These are phyloP conservation scores for Nakazawaea populi DNA, from an alignment of 805 yeast species.

Conservation along the genomic window DNA sequence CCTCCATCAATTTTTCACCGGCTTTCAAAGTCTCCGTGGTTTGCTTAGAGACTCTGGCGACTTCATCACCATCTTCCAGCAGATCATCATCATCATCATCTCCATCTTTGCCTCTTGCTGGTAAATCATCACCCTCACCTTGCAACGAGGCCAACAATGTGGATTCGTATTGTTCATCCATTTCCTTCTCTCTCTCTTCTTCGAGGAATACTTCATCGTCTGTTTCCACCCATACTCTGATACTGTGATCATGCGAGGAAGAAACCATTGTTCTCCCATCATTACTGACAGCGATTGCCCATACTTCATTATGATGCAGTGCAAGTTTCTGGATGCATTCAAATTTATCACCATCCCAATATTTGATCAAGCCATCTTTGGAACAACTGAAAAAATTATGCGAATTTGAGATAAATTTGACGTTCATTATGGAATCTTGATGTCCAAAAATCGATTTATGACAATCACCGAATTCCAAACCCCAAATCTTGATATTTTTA, in stretches of 20 bases:
- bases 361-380: constrained; percentile 84
- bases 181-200: constrained; percentile 93
- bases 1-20: constrained; percentile 90
- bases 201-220: constrained; percentile 95
- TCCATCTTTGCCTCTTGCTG: constrained; percentile 29
- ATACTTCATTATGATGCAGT: constrained; percentile 89
- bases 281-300: constrained; percentile 79
- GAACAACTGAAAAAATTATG: constrained; percentile 88
- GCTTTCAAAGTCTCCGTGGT: constrained; percentile 90
- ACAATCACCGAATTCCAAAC: constrained; percentile 97
- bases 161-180: constrained; percentile 88
- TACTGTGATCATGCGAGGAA: constrained; percentile 89
- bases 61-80: constrained; percentile 33
- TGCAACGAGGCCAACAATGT: constrained; percentile 71
- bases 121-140: constrained; percentile 40
- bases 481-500: constrained; percentile 97
- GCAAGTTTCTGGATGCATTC: constrained; percentile 84
- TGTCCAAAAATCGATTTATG: constrained; percentile 96
- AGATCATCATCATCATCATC: constrained; percentile 32
- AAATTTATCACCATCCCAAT: constrained; percentile 98
- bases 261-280: constrained; percentile 71
- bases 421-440: constrained; percentile 91
- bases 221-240: constrained; percentile 89
- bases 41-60: constrained; percentile 67
- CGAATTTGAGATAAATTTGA: constrained; percentile 74